Percentiles rank a stretch among this genome's conserved stretches.
These are phyloP conservation scores for Colletotrichum gigasporum DNA, from an alignment of 2,329 filamentous ascomycete species.

Conservation along the genomic window DNA sequence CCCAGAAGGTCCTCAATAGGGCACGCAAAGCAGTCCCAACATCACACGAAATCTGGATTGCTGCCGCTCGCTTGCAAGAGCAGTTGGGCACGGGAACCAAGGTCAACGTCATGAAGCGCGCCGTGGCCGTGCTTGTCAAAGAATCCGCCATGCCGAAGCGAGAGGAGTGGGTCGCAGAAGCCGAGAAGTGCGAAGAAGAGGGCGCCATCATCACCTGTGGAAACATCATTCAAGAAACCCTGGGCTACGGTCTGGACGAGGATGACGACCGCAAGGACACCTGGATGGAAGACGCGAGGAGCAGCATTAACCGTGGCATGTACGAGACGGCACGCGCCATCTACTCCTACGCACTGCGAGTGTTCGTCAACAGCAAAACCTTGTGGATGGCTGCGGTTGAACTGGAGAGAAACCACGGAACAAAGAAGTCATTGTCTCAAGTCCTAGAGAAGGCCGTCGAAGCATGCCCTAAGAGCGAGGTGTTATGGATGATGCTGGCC, in stretches of 20 bases:
- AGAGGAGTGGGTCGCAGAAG: conserved; percentile 96
- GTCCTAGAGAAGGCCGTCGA: conserved; percentile 94
- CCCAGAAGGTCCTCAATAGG: conserved; percentile 93
- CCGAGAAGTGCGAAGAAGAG: conserved; percentile 93
- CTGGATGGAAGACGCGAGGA: conserved; percentile 93
- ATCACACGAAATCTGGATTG: conserved; percentile 96
- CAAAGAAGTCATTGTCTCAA: conserved; percentile 82
- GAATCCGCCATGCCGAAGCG: conserved; percentile 97
- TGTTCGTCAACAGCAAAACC: conserved; percentile 88
- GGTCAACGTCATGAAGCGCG: conserved; percentile 94
- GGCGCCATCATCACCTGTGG: conserved; percentile 87
- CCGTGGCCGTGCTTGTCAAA: conserved; percentile 85
- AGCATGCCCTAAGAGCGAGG: conserved; percentile 89
- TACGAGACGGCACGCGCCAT: conserved; percentile 95
- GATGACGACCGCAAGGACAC: conserved; percentile 96
- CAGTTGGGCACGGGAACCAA: conserved; percentile 81
- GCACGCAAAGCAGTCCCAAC: conserved; percentile 94
- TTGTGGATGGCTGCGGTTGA: conserved; percentile 93
- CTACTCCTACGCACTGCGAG: conserved; percentile 87
- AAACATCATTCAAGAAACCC: conserved; percentile 89
- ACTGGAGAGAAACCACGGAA: conserved; percentile 89
- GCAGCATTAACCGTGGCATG: conserved; percentile 80
- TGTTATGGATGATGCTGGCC: conserved; percentile 94
- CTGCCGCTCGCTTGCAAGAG: conserved; percentile 89
- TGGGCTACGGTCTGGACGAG: conserved; percentile 93